Base-by-base conservation (phyloP, 176 grass and related monocot genomes). In the Oryza glumipatula region DNA sequence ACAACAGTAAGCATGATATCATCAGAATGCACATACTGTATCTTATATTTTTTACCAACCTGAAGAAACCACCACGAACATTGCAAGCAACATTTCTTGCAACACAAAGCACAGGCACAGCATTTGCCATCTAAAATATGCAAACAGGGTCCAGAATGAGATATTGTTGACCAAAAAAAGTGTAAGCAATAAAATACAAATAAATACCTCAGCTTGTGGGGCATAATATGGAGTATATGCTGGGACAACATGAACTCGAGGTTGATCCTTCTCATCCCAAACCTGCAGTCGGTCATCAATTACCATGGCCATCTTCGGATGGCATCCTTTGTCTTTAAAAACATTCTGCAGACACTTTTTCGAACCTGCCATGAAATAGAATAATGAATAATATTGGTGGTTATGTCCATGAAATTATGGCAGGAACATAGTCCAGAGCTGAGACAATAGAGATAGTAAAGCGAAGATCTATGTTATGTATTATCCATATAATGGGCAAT, bases 291-390 rank as follows among this genome's bases (percentile, higher is more conserved):
- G 81, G 81, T 99, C 97, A 91, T 99, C 97, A 88, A 99, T 96
- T 73, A 99, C 97, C 94, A 99, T 99, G 64, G 97, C 94, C 97
- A 99, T 92, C 82, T 94, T 99, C 79, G 97, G 97, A 92, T 94
- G 91, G 79, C 94, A 99, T 68, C 88, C 88, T 87, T 86, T 80
- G 9, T 92, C 90, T 82, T 81, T 86, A 77, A 99, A 99, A 73
- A 99, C 97, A 96, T 90, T 87, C 76, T 92, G 88, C 81, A 96
- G 84, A 68, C 91, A 94, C 82, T 99, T 99, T 60, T 80, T 96
- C 43, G 79, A 90, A 86, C 82, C 97, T 94, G 76, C 22, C 17
- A 86, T 32, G 7, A 28, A 66, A 85, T 43, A 76, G 73, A 72
- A 11, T 9, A 41, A 78, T 11, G 24, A 26, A 35, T n/a, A 73